Conservation (phyloP, 179 eudicot species). For the Sideroxylon spinosum region DNA sequence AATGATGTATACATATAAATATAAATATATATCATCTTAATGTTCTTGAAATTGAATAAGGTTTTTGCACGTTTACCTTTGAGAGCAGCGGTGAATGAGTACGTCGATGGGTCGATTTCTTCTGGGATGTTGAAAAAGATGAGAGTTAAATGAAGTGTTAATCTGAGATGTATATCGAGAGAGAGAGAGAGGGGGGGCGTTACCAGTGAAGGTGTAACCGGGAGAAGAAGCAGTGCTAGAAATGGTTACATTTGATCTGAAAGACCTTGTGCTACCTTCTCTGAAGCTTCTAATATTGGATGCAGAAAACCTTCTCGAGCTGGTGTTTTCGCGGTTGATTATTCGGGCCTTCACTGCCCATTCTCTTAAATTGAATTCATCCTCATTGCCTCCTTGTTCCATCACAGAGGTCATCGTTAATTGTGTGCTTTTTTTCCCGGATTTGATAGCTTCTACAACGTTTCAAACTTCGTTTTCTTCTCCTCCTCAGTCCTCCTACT, state of each 20-base stretch:
- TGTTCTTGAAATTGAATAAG: neutral
- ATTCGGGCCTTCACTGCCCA: slow-evolving; percentile 66
- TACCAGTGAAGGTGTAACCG: slow-evolving; percentile 73
- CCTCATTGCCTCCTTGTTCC: slow-evolving; percentile 1
- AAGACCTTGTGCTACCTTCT: slow-evolving; percentile 59
- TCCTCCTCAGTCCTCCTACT: neutral
- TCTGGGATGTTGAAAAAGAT: slow-evolving; percentile 29
- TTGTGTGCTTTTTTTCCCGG: neutral
- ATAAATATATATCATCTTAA: no score
- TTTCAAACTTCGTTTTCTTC: neutral
- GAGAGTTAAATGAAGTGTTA: neutral
- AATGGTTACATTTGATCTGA: slow-evolving; percentile 60
- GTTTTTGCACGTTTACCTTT: slow-evolving; percentile 44
- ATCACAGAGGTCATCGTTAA: neutral
- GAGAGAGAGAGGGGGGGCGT: neutral
- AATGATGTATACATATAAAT: neutral
- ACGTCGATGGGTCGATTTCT: slow-evolving; percentile 86
- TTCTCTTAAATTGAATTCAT: slow-evolving; percentile 55
- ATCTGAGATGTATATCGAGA: neutral
- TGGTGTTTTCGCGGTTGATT: slow-evolving; percentile 52
- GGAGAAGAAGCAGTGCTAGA: slow-evolving; percentile 97
- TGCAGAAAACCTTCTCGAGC: slow-evolving; percentile 72
- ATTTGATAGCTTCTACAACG: neutral
- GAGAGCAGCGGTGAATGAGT: slow-evolving; percentile 85
- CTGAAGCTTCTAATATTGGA: slow-evolving; percentile 63